Evolutionary conservation across 805 yeast species (phyloP), one percentile per base, ranked within the genome.

Genomic region (Ascoidea asiatica): DNA sequence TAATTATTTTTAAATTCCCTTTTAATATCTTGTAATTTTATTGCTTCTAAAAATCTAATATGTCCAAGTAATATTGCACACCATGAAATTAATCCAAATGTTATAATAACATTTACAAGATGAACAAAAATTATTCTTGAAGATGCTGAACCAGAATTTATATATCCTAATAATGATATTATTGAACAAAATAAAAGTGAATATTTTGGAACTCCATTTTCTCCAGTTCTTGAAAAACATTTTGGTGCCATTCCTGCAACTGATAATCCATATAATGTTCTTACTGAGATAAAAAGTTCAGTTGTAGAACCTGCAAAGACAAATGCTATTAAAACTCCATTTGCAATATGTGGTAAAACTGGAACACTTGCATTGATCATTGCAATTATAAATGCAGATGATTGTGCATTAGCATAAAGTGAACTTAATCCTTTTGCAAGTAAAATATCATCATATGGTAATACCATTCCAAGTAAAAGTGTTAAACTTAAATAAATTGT

Each of bases 1-100:
- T 29, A 29, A 11, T 29, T 29, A 11, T 11, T 11, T 11, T 29
- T 15, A 11, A 15, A 11, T 29, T 79, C 78, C 55, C 95, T 66
- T 21, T 79, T 66, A 45, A 82, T 78, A 43, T 79, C 78, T 58
- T 87, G 74, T 19, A 65, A 58, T 52, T 70, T 73, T 53, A 85
- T 63, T 33, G 81, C 79, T 38, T 66, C 60, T 79, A 82, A 81
- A 62, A 82, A 82, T 58, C 89, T 67, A 46, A 82, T 62, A 60
- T 81, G 89, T 2, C 82, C 67, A 40, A 72, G 60, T 21, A 79
- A 69, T 48, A 81, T 79, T 57, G 76, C 72, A 42, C 77, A 70
- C 89, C 89, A 80, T 17, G 84, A 71, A 52, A 81, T 77, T 52
- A 81, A 69, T 47, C 89, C 89, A 11, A 88, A 79, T 41, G 81